These are phyloP conservation scores for Trichoderma sp. DNA, from an alignment of 2,329 filamentous ascomycete genomes.

Conservation along the genomic window DNA sequence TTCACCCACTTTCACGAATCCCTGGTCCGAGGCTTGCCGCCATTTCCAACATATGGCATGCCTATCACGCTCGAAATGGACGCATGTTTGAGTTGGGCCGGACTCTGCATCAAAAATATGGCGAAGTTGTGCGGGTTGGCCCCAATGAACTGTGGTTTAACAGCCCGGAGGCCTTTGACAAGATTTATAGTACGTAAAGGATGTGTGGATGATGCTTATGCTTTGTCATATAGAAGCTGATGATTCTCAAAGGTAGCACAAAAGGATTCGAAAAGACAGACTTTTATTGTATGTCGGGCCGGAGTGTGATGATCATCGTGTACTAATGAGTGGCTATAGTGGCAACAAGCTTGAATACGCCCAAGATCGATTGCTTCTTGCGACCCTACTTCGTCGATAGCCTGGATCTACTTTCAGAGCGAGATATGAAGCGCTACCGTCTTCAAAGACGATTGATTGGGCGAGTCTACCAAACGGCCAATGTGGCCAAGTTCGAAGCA, in stretches of 20 bases:
- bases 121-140: slow-evolving; percentile 53
- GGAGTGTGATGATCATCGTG: neutral
- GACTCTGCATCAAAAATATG: slow-evolving; percentile 49
- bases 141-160: slow-evolving; percentile 57
- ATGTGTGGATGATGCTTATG: neutral
- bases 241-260: slow-evolving; percentile 39
- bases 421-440: slow-evolving; percentile 48
- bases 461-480: slow-evolving; percentile 47
- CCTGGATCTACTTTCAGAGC: slow-evolving; percentile 54
- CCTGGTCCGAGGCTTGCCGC: slow-evolving; percentile 52
- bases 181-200: slow-evolving; percentile 47
- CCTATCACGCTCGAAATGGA: slow-evolving; percentile 47
- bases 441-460: slow-evolving; percentile 52
- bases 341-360: slow-evolving; percentile 48
- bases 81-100: slow-evolving; percentile 43
- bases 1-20: slow-evolving; percentile 47
- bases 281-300: slow-evolving; percentile 49
- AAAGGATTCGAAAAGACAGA: slow-evolving; percentile 54
- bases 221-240: neutral
- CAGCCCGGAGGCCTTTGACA: slow-evolving; percentile 48
- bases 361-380: slow-evolving; percentile 42
- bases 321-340: slow-evolving; percentile 34
- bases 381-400: slow-evolving; percentile 43
- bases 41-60: slow-evolving; percentile 51
- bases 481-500: slow-evolving; percentile 44